These are phyloP conservation scores for Arachis stenosperma DNA, from an alignment of 306 rosid species.

Conservation along the genomic window DNA sequence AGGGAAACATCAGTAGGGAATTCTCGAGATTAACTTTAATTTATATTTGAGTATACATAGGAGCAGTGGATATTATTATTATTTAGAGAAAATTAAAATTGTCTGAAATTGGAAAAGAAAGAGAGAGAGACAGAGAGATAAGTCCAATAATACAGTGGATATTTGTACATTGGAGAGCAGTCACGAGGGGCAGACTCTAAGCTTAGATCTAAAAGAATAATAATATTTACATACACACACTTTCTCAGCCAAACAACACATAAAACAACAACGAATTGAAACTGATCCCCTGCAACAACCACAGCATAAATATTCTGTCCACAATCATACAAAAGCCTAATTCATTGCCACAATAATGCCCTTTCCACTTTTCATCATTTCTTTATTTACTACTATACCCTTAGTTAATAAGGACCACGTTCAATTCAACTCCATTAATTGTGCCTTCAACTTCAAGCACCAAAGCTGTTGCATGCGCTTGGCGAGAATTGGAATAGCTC, in stretches of 20 bases:
- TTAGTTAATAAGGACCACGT: constrained; percentile 41
- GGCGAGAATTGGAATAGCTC: constrained; percentile 67
- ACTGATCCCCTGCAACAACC: constrained; percentile 48
- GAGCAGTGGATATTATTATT: constrained; percentile 2
- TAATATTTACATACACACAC: constrained; percentile 45
- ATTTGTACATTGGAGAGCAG: constrained; percentile 68
- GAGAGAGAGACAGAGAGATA: constrained; percentile 34
- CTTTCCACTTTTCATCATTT: too few relatives aligned
- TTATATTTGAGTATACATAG: not conserved
- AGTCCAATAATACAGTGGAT: constrained; percentile 73
- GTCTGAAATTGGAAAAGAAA: constrained; percentile 28
- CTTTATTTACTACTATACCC: too few relatives aligned
- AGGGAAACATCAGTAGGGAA: constrained; percentile 44
- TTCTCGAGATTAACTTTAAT: not conserved
- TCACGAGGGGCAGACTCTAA: constrained; percentile 69
- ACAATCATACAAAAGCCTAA: constrained; percentile 61
- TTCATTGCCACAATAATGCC: constrained; percentile 45
- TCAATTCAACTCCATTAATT: not conserved
- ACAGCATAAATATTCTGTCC: constrained; percentile 65
- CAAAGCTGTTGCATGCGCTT: constrained; percentile 7
- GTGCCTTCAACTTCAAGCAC: too few relatives aligned
- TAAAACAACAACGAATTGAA: constrained; percentile 57
- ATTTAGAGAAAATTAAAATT: not conserved
- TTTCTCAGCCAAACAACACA: constrained; percentile 78
- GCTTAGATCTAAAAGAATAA: constrained; percentile 66